Evolutionary conservation across 2,329 filamentous ascomycete species (phyloP).

Genomic region (Penicillium decumbens): DNA sequence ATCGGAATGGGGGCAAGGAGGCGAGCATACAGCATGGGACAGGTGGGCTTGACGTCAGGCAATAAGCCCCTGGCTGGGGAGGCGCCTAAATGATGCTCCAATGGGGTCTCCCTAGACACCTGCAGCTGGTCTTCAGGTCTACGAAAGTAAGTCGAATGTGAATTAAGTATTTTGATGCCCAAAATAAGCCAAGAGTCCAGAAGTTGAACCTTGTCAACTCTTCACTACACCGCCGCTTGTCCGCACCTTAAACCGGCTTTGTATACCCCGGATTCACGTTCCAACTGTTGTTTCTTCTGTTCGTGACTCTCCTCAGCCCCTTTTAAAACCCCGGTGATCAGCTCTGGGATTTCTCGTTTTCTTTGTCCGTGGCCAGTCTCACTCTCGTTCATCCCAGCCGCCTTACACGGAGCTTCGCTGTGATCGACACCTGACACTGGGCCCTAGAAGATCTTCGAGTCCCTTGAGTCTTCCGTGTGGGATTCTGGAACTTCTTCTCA

Average conservation of each 20-base stretch:
- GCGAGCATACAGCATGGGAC: not conserved
- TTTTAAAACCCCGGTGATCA: too few relatives aligned
- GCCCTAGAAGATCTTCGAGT: slow-evolving; percentile 11
- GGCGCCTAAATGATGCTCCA: slow-evolving; percentile 1
- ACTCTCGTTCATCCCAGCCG: slow-evolving; percentile 10
- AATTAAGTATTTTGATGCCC: not conserved
- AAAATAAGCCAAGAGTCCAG: not conserved
- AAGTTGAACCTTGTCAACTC: not conserved
- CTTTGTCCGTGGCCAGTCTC: not conserved
- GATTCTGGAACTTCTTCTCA: not conserved
- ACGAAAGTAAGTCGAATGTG: not conserved
- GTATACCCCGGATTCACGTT: slow-evolving; percentile 13
- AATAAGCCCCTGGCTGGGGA: slow-evolving; percentile 1
- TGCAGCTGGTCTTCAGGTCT: not conserved
- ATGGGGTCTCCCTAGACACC: not conserved
- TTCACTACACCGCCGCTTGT: slow-evolving; percentile 18
- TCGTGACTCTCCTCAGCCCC: not conserved
- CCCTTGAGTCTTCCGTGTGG: slow-evolving; percentile 5
- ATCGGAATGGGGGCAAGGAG: slow-evolving; percentile 1
- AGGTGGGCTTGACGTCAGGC: slow-evolving; percentile 10
- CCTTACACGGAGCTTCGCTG: slow-evolving; percentile 17
- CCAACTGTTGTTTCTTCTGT: not conserved
- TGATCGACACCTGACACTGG: slow-evolving; percentile 15
- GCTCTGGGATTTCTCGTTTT: not conserved
- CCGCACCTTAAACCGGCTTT: not conserved